Evolutionary conservation across 2,329 filamentous ascomycete species (phyloP).

Genomic region (Penicillium sp.): DNA sequence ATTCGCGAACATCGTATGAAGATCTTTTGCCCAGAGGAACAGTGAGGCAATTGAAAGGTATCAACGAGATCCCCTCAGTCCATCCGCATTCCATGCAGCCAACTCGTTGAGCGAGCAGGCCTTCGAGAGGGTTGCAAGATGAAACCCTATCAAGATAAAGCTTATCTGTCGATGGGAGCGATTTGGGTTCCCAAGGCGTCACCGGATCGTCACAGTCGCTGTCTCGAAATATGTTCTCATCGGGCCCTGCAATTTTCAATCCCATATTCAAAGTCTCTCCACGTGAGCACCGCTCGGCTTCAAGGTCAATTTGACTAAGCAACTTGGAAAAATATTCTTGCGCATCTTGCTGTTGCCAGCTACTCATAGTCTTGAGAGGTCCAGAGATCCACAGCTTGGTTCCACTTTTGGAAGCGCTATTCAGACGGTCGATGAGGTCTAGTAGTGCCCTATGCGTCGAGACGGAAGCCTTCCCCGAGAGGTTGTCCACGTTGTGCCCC

Average conservation of each 20-base stretch:
- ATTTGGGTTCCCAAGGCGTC: constrained; percentile 10
- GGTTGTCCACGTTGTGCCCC: constrained; percentile 37
- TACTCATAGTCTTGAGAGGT: constrained; percentile 86
- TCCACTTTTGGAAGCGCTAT: constrained; percentile 67
- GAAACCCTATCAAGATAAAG: constrained; percentile 17
- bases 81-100: constrained; percentile 82
- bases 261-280: constrained; percentile 44
- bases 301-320: constrained; percentile 78
- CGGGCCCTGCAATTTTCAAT: constrained; percentile 37
- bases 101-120: constrained; percentile 81
- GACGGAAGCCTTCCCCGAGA: constrained; percentile 37
- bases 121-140: constrained; percentile 76
- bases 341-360: constrained; percentile 93
- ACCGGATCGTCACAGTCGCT: constrained; percentile 9
- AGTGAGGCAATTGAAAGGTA: constrained; percentile 90
- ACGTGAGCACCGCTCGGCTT: constrained; percentile 57
- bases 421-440: constrained; percentile 67
- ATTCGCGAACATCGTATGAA: constrained; percentile 70
- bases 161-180: constrained; percentile 8
- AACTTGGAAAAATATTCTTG: constrained; percentile 96
- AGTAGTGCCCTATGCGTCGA: constrained; percentile 57
- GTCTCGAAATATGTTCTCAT: constrained; percentile 33
- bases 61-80: constrained; percentile 83
- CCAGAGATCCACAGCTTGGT: constrained; percentile 76
- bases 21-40: constrained; percentile 69